Base-by-base conservation (phyloP, 805 yeast genomes). In the Candida insectalens region DNA sequence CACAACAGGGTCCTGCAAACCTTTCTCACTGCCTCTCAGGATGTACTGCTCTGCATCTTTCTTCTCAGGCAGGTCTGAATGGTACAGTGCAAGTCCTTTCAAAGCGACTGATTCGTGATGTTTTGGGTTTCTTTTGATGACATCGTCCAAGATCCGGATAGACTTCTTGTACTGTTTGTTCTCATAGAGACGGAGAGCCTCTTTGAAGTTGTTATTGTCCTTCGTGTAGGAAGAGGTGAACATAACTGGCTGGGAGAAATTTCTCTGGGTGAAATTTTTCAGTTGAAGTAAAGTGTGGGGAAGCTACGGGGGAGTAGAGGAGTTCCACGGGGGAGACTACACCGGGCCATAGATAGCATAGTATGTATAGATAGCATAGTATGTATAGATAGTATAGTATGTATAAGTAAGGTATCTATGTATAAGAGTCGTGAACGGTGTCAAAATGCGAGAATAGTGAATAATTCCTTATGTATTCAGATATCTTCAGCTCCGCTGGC, bases 141-240 rank as follows among this genome's bases (percentile, higher is more conserved):
- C 70, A 23, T 70, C 62, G 33, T 92, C 96, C 28, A 84, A 70
- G 19, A 77, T 51, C 52, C 83, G 83, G 46, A 88, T 58, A 1
- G 95, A 74, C 49, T 89, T 87, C 53, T 83, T 83, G 64, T 88
- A 88, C 55, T 85, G 87, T 54, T 83, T 85, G 31, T 68, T 53
- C 51, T 92, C 97, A 49, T 85, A 92, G 20, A 83, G 67, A 45
- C 75, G 75, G 47, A 92, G 66, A 1, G 96, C 95, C 44, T 80
- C 83, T 38, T 79, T 69, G 62, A 89, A 87, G 42, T 73, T 73
- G 19, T 23, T 31, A 17, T 31, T 29, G 15, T 25, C 28, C 21
- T 31, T 31, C 22, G 16, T 31, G 3, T 28, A 15, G n/a, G 25
- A 25, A n/a, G n/a, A n/a, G n/a, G n/a, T n/a, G n/a, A n/a, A n/a